Percentiles rank a stretch among this genome's conserved stretches.
phyloP scores from a whole-genome alignment of 2,329 filamentous ascomycete species.

The Tympanopsis confertula region DNA sequence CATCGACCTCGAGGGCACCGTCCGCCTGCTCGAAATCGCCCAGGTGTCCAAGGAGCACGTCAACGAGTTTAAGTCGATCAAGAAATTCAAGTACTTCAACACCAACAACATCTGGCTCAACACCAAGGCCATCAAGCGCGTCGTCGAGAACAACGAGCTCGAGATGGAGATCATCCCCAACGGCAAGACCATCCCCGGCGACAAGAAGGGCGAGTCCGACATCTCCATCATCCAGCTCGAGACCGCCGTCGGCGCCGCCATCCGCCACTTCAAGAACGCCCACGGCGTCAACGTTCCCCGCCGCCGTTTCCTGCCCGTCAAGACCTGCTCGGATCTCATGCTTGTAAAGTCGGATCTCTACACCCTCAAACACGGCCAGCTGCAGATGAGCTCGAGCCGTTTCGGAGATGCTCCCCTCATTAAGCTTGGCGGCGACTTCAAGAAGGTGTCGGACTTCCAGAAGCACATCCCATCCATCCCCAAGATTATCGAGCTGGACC shows the following conservation, averaged over 20 bases:
- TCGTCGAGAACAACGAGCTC: constrained; percentile 95
- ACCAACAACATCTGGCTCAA: constrained; percentile 99
- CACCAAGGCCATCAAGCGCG: constrained; percentile 91
- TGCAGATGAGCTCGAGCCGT: constrained; percentile 89
- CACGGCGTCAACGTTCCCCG: constrained; percentile 98
- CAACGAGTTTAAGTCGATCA: constrained; percentile 99
- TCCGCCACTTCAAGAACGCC: constrained; percentile 95
- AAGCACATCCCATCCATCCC: constrained; percentile 77
- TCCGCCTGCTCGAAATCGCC: constrained; percentile 93
- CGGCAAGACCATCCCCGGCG: constrained; percentile 93
- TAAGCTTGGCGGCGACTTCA: constrained; percentile 98
- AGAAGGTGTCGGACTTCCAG: constrained; percentile 98
- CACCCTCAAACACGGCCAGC: constrained; percentile 95
- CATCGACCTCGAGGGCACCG: constrained; percentile 96
- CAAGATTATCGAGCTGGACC: constrained; percentile 83
- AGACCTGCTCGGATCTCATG: constrained; percentile 99
- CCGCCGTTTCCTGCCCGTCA: constrained; percentile 95
- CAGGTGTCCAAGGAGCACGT: constrained; percentile 99
- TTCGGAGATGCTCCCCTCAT: constrained; percentile 95
- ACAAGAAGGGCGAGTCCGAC: constrained; percentile 99
- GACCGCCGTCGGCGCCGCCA: constrained; percentile 94
- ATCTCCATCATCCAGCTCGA: constrained; percentile 96
- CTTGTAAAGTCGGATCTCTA: constrained; percentile 99
- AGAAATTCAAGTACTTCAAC: constrained; percentile 99
- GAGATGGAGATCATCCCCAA: constrained; percentile 99